Evolutionary conservation across 2,329 filamentous ascomycete species (phyloP).

Genomic region (Colletotrichum simmondsii): DNA sequence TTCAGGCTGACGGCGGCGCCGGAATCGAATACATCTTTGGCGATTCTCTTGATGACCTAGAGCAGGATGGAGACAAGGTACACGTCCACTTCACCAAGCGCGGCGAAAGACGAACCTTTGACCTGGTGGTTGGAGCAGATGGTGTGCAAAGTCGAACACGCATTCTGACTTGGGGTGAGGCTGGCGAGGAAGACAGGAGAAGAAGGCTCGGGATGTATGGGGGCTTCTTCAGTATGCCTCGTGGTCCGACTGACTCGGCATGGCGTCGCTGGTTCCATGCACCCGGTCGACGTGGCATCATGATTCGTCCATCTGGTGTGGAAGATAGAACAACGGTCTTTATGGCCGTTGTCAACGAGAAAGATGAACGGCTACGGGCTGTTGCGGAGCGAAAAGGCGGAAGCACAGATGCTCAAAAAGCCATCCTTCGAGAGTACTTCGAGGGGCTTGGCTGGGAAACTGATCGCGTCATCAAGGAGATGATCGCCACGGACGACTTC

Average conservation of each 20-base stretch:
- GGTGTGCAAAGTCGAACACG: conserved; percentile 62
- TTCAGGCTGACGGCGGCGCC: background rate
- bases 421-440: conserved; percentile 51
- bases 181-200: conserved; percentile 40
- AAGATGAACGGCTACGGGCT: conserved; percentile 36
- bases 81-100: conserved; percentile 53
- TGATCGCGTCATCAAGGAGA: conserved; percentile 47
- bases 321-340: conserved; percentile 35
- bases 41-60: conserved; percentile 41
- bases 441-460: conserved; percentile 58
- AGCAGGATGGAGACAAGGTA: conserved; percentile 44
- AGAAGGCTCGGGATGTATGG: conserved; percentile 45
- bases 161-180: conserved; percentile 45
- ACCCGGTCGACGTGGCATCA: conserved; percentile 47
- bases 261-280: conserved; percentile 43
- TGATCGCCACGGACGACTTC: conserved; percentile 52
- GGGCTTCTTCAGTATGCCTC: conserved; percentile 53
- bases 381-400: conserved; percentile 33
- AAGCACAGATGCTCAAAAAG: conserved; percentile 49
- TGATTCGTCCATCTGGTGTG: conserved; percentile 49
- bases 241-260: conserved; percentile 39
- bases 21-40: conserved; percentile 42
- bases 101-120: conserved; percentile 53
- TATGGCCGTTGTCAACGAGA: conserved; percentile 43
- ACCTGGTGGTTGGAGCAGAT: conserved; percentile 66